Base-by-base conservation (phyloP, 495 filamentous ascomycete species). In the Cetradonia linearis region DNA sequence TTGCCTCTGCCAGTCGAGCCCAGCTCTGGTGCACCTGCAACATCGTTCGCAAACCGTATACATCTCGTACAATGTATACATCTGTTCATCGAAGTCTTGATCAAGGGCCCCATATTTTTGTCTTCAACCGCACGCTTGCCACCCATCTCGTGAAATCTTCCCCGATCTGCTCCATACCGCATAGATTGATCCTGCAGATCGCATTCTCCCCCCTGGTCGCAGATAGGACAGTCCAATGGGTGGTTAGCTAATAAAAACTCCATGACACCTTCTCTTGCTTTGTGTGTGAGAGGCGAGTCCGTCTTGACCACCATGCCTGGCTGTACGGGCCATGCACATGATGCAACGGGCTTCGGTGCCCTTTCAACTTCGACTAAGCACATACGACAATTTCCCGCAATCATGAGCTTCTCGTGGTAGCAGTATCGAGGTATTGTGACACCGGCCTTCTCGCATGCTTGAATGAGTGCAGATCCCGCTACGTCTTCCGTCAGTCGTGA, bases 61-160 rank as follows among this genome's bases (percentile, higher is more conserved):
- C 93, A 98, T 69, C 93, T 83, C 65, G 93, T 97, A 77, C 93
- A 98, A 76, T 98, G 93, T 70, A 98, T 98, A 76, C 93, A 98
- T 69, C 93, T 80, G 77, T 97, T 98, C 93, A 98, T 98, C n/a
- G 94, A 97, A 18, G 93, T 98, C 79, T 98, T 98, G 71, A 98
- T 86, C 60, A 98, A 73, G n/a, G 93, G 93, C 8, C 93, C 93
- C 65, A 98, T 96, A 70, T 97, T 97, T 81, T 98, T 98, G 72
- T 98, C 93, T 77, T 98, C 93, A 34, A 96, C 90, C 6, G 89
- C 93, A 72, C 93, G 87, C 81, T 98, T 98, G 66, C 93, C 93
- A 47, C 81, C 83, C 64, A 89, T 76, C 76, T 98, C 93, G 72
- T 98, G 93, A 75, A 98, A 98, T 64, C 93, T 86, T 55, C 93